Conservation (phyloP, 208 protist species). For the Wallacemonas sp. region DNA sequence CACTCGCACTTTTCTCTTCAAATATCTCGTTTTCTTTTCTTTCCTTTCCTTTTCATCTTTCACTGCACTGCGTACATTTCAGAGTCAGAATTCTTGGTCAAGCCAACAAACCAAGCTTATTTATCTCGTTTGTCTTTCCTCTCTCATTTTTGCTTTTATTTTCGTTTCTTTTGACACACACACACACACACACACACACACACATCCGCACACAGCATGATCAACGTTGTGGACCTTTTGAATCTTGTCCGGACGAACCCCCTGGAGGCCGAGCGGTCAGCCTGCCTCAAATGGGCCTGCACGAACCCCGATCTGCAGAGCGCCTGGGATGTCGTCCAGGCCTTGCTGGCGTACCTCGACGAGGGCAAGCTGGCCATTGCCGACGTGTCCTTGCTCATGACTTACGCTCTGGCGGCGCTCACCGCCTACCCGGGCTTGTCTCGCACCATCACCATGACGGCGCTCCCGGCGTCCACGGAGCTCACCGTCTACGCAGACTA, state of each 20-base stretch:
- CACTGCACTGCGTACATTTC: too few species aligned
- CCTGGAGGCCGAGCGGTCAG: neutral
- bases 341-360: neutral
- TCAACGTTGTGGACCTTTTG: neutral
- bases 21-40: too few species aligned
- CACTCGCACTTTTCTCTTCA: too few species aligned
- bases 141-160: constrained; percentile 2
- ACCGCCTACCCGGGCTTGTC: neutral
- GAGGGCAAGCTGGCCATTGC: neutral
- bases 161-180: neutral
- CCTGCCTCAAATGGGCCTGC: neutral
- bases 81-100: too few species aligned
- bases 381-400: neutral
- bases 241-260: neutral
- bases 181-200: neutral
- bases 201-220: neutral
- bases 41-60: too few species aligned
- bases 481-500: constrained; percentile 1
- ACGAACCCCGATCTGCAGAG: neutral
- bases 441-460: neutral
- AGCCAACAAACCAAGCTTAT: too few species aligned
- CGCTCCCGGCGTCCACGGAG: neutral
- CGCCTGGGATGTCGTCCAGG: neutral
- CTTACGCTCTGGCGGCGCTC: neutral
- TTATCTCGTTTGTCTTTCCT: neutral